Base-by-base conservation (phyloP, 116 monocot genomes). In the Dioscorea cayenensis region DNA sequence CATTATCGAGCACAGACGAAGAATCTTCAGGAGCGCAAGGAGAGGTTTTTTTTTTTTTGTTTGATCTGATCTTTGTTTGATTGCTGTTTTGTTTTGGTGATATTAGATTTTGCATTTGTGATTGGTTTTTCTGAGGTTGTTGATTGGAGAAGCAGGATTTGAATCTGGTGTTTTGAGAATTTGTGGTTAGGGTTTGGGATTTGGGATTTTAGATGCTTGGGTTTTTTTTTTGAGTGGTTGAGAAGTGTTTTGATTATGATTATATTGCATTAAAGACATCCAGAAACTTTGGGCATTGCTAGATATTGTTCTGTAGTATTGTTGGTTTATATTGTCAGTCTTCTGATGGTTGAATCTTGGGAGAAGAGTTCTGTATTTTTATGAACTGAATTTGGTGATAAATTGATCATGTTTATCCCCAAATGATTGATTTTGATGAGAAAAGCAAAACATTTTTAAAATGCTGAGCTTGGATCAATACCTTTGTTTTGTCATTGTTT, bases 1-100 rank as follows among this genome's bases (percentile, higher is more conserved):
- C 90, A 90, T 78, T 90, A 87, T 84, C 64, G 82, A n/a, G 21
- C 75, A 29, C 90, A 90, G 73, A 82, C 59, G 82, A 90, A 87
- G 90, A 90, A 79, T 75, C 51, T 90, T 73, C 82, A 84, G 77
- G 87, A 87, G 65, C 77, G 90, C 55, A 90, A 82, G 73, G 86
- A 90, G 66, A 84, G 90, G 90, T 90, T 16, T 55, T 55, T 12
- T 16, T 55, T 55, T 12, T 5, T 5, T 16, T 11, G 11, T 55
- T 55, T 55, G 55, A 55, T 55, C 55, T 55, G 14, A 5, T 55
- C n/a, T 16, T 5, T 55, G n/a, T 55, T 55, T 16, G 14, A n/a
- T 55, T 16, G 55, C 13, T 55, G 19, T 16, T 38, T 43, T 43
- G 11, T 43, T 16, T 59, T 17, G 59, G 7, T 59, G 59, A 21